Evolutionary conservation across 2,329 filamentous ascomycete species (phyloP), one percentile per base, ranked within the genome.

Genomic region (Cercospora sesami): DNA sequence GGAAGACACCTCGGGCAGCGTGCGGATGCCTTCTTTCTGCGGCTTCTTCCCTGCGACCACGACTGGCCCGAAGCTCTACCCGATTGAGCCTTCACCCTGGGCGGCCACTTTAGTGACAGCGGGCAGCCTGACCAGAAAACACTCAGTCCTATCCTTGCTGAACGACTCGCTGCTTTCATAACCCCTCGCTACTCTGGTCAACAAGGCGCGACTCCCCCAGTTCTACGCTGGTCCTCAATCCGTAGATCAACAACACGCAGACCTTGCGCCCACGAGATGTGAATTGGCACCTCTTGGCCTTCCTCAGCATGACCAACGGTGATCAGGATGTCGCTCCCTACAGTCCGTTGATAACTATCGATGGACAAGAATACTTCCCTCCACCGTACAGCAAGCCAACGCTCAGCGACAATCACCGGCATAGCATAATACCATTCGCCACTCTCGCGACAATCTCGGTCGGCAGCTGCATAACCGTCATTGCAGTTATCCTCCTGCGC

Each of bases 371-470:
- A 10, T 78, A 76, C 69, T 79, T 75, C 42, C 71, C 74, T 14
- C 55, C 68, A 51, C 77, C 77, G 2, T 77, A 77, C 73, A 77
- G 73, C 68, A 57, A 72, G 21, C 55, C 64, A 1, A 65, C 68
- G 5, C 72, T 79, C 14, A 62, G 73, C 6, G 31, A 31, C 1
- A 62, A 28, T 4, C 60, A 77, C 9, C 70, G 72, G 30, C 60
- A 72, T 39, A 77, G 76, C 53, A 71, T 79, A n/a, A 66, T 78
- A 2, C 71, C 73, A 3, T 69, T 78, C 28, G 77, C 73, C 9
- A 63, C 74, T 5, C 67, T 76, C 12, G 77, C 74, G 3, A 61
- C 76, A 0, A 63, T 78, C 7, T 79, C 78, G 1, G 73, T 77
- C n/a, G 48, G 67, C 9, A 73, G 74, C 10, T 73, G 75, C 2